Evolutionary conservation across 495 filamentous ascomycete species (phyloP), one percentile per base, ranked within the genome.

Genomic region (Penicillium silybi): DNA sequence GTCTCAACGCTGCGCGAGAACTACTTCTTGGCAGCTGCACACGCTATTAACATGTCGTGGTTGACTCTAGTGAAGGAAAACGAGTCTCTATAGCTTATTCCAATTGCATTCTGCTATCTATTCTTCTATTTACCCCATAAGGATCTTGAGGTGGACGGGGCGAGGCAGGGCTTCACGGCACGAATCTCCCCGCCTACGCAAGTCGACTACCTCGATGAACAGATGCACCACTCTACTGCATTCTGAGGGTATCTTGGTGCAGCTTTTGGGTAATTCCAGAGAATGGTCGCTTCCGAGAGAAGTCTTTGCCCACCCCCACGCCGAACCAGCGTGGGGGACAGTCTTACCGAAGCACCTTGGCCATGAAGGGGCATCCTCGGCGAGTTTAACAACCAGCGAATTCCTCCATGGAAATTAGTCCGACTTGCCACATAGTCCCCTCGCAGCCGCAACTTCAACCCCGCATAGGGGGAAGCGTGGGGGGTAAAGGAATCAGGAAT

Each of bases 381-480:
- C 11, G 29, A 32, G 29, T 2, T 13, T 2, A 1, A 10, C 2
- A 3, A 1, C 13, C 29, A 32, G 8, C 29, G 20, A 16, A 23
- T 25, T 44, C 15, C 38, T n/a, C n/a, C n/a, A 29, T 44, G 55
- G 50, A 41, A 20, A 58, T 51, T 18, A 45, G 44, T 54, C 56
- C 46, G 39, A 41, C n/a, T 38, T 27, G 16, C 19, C 5, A 37
- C 11, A 10, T 19, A 41, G 19, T 2, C 32, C 20, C 11, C 23
- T 25, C 35, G 20, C 32, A 5, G 6, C 4, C 22, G 16, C 32
- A 38, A 10, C 7, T n/a, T 19, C 46, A 54, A 61, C 58, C 58
- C 58, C 54, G 58, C 58, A 58, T 54, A 52, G 17, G 34, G 43
- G 18, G 47, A 41, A 32, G 39, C 44, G 58, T 48, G 50, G 58